A percentile compares a stretch with the other conserved stretches of the same genome.
Evolutionary conservation across 2,329 filamentous ascomycete species (phyloP).

Genomic region (Emmonsia crescens): DNA sequence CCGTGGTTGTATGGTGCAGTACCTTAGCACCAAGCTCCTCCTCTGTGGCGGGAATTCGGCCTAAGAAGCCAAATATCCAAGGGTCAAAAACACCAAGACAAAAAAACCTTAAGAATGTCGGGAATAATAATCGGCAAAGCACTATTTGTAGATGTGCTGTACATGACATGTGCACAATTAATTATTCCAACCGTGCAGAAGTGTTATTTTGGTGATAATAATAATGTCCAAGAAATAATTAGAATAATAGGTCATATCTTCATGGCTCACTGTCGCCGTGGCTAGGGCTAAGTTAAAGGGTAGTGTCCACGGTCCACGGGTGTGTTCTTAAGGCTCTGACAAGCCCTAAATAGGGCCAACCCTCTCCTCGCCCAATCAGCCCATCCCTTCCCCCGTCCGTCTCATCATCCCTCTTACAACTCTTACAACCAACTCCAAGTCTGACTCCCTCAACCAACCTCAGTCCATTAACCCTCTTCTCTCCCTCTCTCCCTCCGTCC

Average conservation of each 20-base stretch:
- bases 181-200: not conserved
- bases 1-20: not conserved
- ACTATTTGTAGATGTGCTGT: not conserved
- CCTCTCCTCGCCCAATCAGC: not conserved
- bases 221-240: too few species aligned
- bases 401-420: not conserved
- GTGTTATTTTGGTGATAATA: too few species aligned
- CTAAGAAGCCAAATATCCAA: not conserved
- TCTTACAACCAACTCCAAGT: not conserved
- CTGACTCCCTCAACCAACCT: not conserved
- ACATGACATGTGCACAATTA: not conserved
- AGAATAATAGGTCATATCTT: too few species aligned
- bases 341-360: not conserved
- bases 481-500: conserved; percentile 8
- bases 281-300: too few species aligned
- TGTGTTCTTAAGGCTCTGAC: not conserved
- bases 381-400: not conserved
- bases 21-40: not conserved
- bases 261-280: too few species aligned
- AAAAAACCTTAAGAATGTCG: not conserved
- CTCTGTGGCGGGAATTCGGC: not conserved
- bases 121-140: too few species aligned
- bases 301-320: too few species aligned
- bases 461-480: conserved; percentile 11
- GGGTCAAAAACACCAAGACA: not conserved